Evolutionary conservation across 306 rosid species (phyloP), one percentile per base, ranked within the genome.

Genomic region (Lupinus albus): DNA sequence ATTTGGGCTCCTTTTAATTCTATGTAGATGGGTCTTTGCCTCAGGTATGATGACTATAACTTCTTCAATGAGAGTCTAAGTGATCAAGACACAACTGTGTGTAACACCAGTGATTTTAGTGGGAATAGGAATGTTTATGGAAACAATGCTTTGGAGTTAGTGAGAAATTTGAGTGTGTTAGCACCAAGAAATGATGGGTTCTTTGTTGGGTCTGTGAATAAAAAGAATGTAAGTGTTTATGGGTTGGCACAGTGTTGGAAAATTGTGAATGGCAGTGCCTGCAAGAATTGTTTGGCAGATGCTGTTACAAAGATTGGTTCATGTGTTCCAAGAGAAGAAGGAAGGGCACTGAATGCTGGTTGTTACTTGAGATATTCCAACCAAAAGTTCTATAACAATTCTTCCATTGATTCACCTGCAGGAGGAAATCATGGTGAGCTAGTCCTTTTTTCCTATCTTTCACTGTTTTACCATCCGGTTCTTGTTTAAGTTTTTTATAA

Each of bases 211-310:
- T 61, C 45, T 35, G 75, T 80, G 76, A 49, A 7, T 4, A 15
- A 33, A 12, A 59, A 42, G 39, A 84, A 86, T 58, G 75, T 75
- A 1, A 67, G 60, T 6, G 92, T 89, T 50, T 81, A 65, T 68
- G 92, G 96, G 16, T 81, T 86, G 90, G 96, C 83, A 68, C 92
- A 86, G 79, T 89, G 96, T 50, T 89, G 96, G 96, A 70, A 78
- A 33, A 42, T 68, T 52, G 87, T 84, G 5, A 84, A 33, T 28
- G 87, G 76, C 3, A 28, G 66, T 25, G 64, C 21, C 6, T 89
- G 92, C 8, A 28, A 44, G 32, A 39, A 58, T 9, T 89, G 96
- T 60, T 86, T 86, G 76, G 76, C 32, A 11, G 72, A 78, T 35
- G 75, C 92, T 8, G 84, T 72, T 12, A 3, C 13, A 9, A 58